Percentiles rank a stretch among this genome's conserved stretches.
These are phyloP conservation scores for Mycena olivaceomarginata DNA, from an alignment of 768 basidiomycete genomes.

Conservation along the genomic window DNA sequence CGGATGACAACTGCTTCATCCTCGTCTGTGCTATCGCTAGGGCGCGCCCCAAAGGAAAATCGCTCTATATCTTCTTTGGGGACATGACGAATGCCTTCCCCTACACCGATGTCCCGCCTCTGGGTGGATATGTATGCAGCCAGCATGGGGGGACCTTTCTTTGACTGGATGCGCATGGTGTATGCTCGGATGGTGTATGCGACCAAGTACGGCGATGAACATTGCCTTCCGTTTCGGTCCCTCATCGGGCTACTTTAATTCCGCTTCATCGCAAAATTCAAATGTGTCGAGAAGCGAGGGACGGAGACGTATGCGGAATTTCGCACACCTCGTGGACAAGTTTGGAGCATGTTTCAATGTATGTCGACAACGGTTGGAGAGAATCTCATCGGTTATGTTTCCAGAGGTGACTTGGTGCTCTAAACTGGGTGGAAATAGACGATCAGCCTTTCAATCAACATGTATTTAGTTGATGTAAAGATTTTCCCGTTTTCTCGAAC, in stretches of 20 bases:
- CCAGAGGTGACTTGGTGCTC: too few species aligned
- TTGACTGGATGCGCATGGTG: not conserved
- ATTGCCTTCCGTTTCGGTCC: not conserved
- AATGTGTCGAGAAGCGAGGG: too few species aligned
- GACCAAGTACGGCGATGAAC: not conserved
- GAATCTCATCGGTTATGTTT: too few species aligned
- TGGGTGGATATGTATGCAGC: constrained; percentile 49
- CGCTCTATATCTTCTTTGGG: not conserved
- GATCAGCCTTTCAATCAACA: too few species aligned
- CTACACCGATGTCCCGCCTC: constrained; percentile 41
- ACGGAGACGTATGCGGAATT: too few species aligned
- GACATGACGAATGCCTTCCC: too few species aligned
- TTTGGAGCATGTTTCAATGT: too few species aligned
- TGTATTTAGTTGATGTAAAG: too few species aligned
- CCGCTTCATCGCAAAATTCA: not conserved
- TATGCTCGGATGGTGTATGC: constrained; percentile 6
- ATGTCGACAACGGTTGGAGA: too few species aligned
- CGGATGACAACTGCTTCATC: constrained; percentile 52
- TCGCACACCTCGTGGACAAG: too few species aligned
- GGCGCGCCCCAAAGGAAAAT: constrained; percentile 17
- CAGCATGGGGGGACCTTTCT: not conserved
- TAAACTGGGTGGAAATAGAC: too few species aligned
- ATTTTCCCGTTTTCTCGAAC: too few species aligned
- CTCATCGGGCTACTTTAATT: not conserved
- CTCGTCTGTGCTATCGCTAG: constrained; percentile 44